These are phyloP conservation scores for Sonneratia alba DNA, from an alignment of 345 rosid species.

Conservation along the genomic window DNA sequence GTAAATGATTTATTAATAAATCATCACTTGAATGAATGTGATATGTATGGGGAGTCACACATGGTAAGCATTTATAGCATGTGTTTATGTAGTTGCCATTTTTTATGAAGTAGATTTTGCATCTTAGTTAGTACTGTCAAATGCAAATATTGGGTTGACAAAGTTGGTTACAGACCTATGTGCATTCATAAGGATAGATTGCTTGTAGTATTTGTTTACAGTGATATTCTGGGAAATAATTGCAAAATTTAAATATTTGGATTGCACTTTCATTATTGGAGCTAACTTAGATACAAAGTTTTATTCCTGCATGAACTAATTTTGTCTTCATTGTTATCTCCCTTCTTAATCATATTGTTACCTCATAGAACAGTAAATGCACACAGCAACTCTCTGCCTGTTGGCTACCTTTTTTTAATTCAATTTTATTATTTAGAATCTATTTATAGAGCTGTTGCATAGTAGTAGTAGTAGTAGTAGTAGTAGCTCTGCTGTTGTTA, in stretches of 20 bases:
- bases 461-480: neutral
- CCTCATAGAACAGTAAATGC: neutral
- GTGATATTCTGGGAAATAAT: neutral
- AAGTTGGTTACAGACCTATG: neutral
- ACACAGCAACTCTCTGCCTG: neutral
- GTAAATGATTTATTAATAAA: neutral
- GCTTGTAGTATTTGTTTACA: neutral
- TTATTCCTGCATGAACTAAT: neutral
- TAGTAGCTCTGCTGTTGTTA: neutral
- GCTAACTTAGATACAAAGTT: neutral
- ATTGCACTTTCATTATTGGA: neutral
- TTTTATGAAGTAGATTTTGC: neutral
- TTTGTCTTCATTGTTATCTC: neutral
- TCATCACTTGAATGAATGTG: neutral
- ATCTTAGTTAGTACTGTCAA: neutral
- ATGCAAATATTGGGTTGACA: neutral
- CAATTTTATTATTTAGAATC: neutral
- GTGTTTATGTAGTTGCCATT: too few relatives aligned
- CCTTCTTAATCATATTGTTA: neutral
- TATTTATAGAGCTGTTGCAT: neutral
- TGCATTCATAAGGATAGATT: neutral
- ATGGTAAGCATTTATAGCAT: neutral
- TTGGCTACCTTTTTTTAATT: neutral
- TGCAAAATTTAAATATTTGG: neutral
- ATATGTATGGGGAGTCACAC: neutral